Conservation (phyloP, 768 basidiomycete genomes). For the Mycena rebaudengoi region DNA sequence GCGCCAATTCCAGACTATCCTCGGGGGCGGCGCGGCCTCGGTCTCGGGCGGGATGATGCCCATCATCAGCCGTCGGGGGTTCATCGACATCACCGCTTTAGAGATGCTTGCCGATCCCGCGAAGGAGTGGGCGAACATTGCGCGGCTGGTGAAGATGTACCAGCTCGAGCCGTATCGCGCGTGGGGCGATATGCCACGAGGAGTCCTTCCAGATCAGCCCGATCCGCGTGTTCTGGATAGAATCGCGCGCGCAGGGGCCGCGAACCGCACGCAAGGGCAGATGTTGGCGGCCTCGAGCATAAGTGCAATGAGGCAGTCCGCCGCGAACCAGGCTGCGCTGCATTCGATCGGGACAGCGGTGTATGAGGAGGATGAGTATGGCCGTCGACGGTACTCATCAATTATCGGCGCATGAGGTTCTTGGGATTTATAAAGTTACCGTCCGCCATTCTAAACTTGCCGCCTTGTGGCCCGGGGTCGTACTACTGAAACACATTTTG, state of each 20-base stretch:
- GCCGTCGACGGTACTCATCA: too few relatives aligned
- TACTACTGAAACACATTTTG: too few relatives aligned
- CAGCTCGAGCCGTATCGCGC: background rate
- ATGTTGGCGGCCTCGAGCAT: too few relatives aligned
- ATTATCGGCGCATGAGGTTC: too few relatives aligned
- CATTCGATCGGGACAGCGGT: background rate
- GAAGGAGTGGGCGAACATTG: background rate
- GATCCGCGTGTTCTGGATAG: conserved; percentile 15
- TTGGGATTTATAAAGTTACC: too few relatives aligned
- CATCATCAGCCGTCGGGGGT: background rate
- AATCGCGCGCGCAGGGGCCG: background rate
- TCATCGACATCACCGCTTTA: background rate
- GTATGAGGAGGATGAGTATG: background rate
- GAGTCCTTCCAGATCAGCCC: conserved; percentile 9
- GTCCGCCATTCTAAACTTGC: too few relatives aligned
- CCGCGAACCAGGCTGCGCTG: background rate
- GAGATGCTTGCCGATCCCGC: conserved; percentile 6
- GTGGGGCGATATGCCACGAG: conserved; percentile 2
- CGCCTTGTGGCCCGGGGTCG: too few relatives aligned
- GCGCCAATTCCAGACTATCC: background rate
- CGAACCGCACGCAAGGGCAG: background rate
- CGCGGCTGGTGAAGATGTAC: background rate
- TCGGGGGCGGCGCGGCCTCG: background rate
- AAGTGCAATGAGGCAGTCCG: background rate
- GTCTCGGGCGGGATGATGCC: too few relatives aligned